Evolutionary conservation across 257 asterid genomes (phyloP).

Genomic region (Penstemon barbatus): DNA sequence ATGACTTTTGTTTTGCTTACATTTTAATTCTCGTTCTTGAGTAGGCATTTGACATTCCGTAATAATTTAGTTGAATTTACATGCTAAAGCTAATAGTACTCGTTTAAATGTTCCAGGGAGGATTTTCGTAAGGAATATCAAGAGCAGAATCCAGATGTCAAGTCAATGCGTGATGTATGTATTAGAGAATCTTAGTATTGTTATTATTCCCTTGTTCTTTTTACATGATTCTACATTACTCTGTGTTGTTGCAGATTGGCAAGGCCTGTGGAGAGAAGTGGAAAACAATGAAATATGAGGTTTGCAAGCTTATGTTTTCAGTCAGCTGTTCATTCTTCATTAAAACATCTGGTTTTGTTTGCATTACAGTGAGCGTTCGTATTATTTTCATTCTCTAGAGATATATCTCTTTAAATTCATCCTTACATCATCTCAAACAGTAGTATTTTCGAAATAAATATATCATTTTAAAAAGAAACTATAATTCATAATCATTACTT

Average conservation of each 20-base stretch:
- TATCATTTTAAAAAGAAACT: too few relatives aligned
- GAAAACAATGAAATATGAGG: conserved; percentile 94
- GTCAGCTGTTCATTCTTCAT: not conserved
- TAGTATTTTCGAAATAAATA: too few relatives aligned
- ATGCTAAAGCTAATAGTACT: too few relatives aligned
- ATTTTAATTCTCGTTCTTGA: not conserved
- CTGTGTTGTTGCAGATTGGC: conserved; percentile 61
- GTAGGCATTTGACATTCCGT: not conserved
- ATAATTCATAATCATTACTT: too few relatives aligned
- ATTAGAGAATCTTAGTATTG: not conserved
- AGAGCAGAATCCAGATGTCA: conserved; percentile 76
- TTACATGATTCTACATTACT: conserved; percentile 3
- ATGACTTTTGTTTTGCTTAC: conserved; percentile 21
- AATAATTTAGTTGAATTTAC: not conserved
- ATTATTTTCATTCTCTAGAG: not conserved
- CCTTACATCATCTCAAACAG: too few relatives aligned
- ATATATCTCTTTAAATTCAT: too few relatives aligned
- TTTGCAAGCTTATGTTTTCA: conserved; percentile 28
- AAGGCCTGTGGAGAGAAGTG: conserved; percentile 98
- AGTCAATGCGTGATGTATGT: conserved; percentile 89
- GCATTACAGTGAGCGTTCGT: too few relatives aligned
- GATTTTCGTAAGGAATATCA: conserved; percentile 92
- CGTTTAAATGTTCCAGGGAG: conserved; percentile 55
- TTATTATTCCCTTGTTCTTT: not conserved
- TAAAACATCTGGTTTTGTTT: not conserved